Conservation (phyloP, 257 asterid genomes). For the Gardenia jasminoides region DNA sequence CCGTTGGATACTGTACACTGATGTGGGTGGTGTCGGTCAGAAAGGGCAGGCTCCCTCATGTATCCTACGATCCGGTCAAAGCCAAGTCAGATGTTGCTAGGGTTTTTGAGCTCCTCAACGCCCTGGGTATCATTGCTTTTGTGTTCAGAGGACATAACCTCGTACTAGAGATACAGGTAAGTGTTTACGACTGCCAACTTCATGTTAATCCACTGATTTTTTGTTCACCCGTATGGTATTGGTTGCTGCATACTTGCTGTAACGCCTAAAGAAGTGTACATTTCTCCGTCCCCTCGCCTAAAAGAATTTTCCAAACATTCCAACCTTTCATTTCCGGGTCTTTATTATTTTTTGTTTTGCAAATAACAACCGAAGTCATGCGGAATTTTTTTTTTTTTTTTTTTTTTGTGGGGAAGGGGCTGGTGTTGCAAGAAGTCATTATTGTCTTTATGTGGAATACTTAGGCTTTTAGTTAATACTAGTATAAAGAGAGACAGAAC, state of each 20-base stretch:
- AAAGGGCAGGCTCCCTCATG: conserved; percentile 61
- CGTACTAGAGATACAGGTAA: conserved; percentile 87
- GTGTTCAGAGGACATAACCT: conserved; percentile 95
- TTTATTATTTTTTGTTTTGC: no score
- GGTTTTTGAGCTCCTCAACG: conserved; percentile 65
- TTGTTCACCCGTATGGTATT: no score
- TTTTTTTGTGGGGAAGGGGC: no score
- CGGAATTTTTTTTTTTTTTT: no score
- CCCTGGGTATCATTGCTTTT: conserved; percentile 85
- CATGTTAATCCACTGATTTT: background rate
- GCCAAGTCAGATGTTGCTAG: conserved; percentile 25
- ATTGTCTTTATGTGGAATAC: background rate
- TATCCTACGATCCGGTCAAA: conserved; percentile 57
- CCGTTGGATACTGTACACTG: conserved; percentile 75
- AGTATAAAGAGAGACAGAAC: background rate
- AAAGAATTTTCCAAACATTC: no score
- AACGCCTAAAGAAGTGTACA: no score
- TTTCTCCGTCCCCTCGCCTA: no score
- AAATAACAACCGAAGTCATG: no score
- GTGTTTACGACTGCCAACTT: no score
- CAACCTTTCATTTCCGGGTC: no score
- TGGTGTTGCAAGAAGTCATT: background rate
- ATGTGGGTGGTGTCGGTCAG: conserved; percentile 73
- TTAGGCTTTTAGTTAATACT: background rate
- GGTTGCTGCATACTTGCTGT: no score